A percentile compares a stretch with the other conserved stretches of the same genome.
Conservation (phyloP, 2,329 filamentous ascomycete genomes). For the Parafenestella ontariensis region DNA sequence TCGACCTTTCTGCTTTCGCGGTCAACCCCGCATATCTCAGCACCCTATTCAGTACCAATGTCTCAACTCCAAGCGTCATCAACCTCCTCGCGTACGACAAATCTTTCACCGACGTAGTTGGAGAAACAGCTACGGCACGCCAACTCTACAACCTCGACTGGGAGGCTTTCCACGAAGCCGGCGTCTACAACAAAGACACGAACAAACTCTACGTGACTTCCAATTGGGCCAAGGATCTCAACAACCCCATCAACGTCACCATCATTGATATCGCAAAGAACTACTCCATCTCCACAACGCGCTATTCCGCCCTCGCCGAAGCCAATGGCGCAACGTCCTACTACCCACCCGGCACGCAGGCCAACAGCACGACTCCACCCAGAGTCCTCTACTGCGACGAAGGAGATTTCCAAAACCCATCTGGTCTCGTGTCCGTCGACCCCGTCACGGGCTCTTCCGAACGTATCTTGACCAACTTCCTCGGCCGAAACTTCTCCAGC, state of each 20-base stretch:
- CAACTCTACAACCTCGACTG: slow-evolving; percentile 39
- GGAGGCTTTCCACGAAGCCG: slow-evolving; percentile 51
- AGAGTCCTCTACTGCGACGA: slow-evolving; percentile 45
- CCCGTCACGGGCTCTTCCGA: slow-evolving; percentile 52
- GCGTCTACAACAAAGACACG: slow-evolving; percentile 42
- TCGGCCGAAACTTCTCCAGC: slow-evolving; percentile 55
- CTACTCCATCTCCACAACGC: slow-evolving; percentile 46
- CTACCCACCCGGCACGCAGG: slow-evolving; percentile 37
- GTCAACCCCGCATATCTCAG: slow-evolving; percentile 41
- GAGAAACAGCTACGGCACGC: slow-evolving; percentile 40
- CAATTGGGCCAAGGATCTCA: slow-evolving; percentile 41
- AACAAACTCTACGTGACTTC: slow-evolving; percentile 54
- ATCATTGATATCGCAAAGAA: slow-evolving; percentile 50
- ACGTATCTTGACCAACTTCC: slow-evolving; percentile 56
- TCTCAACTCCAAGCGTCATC: slow-evolving; percentile 42
- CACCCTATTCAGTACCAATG: slow-evolving; percentile 37
- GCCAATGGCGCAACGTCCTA: slow-evolving; percentile 47
- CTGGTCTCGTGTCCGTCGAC: slow-evolving; percentile 54
- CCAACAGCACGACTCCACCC: slow-evolving; percentile 32
- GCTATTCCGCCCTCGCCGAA: slow-evolving; percentile 50
- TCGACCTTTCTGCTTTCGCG: slow-evolving; percentile 43
- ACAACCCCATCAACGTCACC: slow-evolving; percentile 46
- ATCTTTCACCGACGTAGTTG: slow-evolving; percentile 43
- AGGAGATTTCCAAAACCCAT: slow-evolving; percentile 50
- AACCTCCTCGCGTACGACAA: slow-evolving; percentile 48